Conservation (phyloP, 2,329 filamentous ascomycete genomes). For the Aspergillus caelatus region DNA sequence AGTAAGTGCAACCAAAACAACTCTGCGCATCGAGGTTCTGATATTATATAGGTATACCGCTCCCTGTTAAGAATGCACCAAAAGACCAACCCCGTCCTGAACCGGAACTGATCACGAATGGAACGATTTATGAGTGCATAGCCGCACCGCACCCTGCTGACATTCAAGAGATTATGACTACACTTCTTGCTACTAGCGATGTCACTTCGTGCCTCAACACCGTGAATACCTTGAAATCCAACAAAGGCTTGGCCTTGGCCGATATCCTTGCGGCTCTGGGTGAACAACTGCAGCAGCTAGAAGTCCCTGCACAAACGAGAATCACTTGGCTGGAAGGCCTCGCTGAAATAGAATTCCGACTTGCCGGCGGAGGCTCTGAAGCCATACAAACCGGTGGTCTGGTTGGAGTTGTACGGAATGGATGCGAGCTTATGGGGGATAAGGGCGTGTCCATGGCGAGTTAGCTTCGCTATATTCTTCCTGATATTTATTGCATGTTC, state of each 20-base stretch:
- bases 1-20: conserved; percentile 56
- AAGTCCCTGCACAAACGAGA: conserved; percentile 84
- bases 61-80: conserved; percentile 62
- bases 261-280: conserved; percentile 88
- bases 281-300: conserved; percentile 78
- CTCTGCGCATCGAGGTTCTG: not conserved
- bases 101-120: conserved; percentile 85
- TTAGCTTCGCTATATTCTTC: not conserved
- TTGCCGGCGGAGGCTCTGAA: conserved; percentile 87
- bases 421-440: conserved; percentile 72
- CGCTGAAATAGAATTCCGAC: conserved; percentile 87
- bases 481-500: not conserved
- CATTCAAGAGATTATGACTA: conserved; percentile 80
- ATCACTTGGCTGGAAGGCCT: conserved; percentile 89
- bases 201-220: conserved; percentile 87
- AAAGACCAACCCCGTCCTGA: conserved; percentile 62
- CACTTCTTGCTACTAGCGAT: conserved; percentile 80
- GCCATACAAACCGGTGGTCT: conserved; percentile 88
- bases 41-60: conserved; percentile 61
- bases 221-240: conserved; percentile 82
- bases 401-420: conserved; percentile 83
- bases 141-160: conserved; percentile 91
- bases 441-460: conserved; percentile 23
- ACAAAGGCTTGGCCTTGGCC: conserved; percentile 84
- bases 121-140: conserved; percentile 94